Percentiles rank a stretch among this genome's conserved stretches.
Conservation (phyloP, 2,329 filamentous ascomycete genomes). For the Aspergillus viridinutans region DNA sequence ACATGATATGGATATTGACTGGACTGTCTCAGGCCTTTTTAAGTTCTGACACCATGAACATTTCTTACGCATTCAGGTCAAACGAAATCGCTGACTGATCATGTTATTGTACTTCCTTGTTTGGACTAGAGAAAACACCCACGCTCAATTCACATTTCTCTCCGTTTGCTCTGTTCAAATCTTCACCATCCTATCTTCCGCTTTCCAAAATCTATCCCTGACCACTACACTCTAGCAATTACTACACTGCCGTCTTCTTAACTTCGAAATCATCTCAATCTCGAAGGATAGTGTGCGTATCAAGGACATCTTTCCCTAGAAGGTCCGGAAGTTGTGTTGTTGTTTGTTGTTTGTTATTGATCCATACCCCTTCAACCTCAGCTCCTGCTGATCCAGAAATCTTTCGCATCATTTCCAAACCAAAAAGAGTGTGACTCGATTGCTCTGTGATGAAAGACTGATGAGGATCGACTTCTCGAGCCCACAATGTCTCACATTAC, state of each 20-base stretch:
- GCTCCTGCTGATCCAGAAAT: background rate
- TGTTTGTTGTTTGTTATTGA: background rate
- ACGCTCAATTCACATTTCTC: background rate
- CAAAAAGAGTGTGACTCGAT: background rate
- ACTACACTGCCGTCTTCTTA: background rate
- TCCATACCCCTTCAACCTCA: background rate
- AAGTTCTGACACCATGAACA: background rate
- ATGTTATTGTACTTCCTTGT: background rate
- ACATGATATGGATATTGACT: background rate
- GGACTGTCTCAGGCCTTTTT: background rate
- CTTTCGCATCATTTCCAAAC: background rate
- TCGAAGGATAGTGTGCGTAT: background rate
- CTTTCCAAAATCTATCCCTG: background rate
- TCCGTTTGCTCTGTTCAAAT: background rate
- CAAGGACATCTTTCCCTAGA: background rate
- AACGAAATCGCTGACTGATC: background rate
- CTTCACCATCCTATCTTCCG: background rate
- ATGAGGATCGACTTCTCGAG: background rate
- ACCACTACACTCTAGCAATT: background rate
- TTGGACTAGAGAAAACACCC: background rate
- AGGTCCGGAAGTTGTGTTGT: background rate
- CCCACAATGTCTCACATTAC: conserved; percentile 7
- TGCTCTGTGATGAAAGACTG: background rate
- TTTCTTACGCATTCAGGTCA: background rate
- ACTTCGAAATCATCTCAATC: background rate